Base-by-base conservation (phyloP, 2,329 filamentous ascomycete species). In the Stemphylium vesicarium region DNA sequence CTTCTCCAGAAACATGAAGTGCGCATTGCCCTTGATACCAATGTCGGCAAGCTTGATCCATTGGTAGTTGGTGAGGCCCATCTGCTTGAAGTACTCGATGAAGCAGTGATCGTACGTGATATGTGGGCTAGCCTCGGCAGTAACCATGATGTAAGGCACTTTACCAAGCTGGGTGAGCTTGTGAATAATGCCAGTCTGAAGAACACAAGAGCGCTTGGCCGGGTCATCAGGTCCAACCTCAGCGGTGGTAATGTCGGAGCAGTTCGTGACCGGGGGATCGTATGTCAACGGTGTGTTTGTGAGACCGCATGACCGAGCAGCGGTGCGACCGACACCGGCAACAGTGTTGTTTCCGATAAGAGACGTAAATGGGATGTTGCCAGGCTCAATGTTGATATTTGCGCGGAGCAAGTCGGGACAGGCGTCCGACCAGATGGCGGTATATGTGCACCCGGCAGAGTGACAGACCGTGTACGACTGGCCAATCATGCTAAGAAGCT, bases 1-100 rank as follows among this genome's bases (percentile, higher is more conserved):
- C 61, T 72, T 77, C 71, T 85, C 83, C 31, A 85, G 63, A 40
- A 83, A 83, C 71, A 81, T 76, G 53, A 86, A 77, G 61, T 85
- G 84, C 0, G 82, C 83, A 54, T 87, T 86, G 0, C 84, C 84
- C 18, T 71, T 65, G 1, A 85, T 78, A 0, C 76, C 77, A 1
- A 72, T 51, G 0, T 80, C 68, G 0, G 73, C 77, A 39, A 86
- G 72, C 44, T 77, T 70, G 32, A 83, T 59, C 71, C 78, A 79
- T 2, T 81, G 73, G 1, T 78, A 75, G 0, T 63, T 53, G 1
- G 81, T 76, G 0, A 41, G 20, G 6, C 84, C 83, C 2, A 80
- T 82, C 63, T 68, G 65, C 60, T 62, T 57, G 44, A 67, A 51
- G 52, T 64, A 68, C 39, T 63, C 48, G 15, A 74, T 56, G 2